These are phyloP conservation scores for Diaporthe aspalathi DNA, from an alignment of 2,329 filamentous ascomycete genomes.

Conservation along the genomic window DNA sequence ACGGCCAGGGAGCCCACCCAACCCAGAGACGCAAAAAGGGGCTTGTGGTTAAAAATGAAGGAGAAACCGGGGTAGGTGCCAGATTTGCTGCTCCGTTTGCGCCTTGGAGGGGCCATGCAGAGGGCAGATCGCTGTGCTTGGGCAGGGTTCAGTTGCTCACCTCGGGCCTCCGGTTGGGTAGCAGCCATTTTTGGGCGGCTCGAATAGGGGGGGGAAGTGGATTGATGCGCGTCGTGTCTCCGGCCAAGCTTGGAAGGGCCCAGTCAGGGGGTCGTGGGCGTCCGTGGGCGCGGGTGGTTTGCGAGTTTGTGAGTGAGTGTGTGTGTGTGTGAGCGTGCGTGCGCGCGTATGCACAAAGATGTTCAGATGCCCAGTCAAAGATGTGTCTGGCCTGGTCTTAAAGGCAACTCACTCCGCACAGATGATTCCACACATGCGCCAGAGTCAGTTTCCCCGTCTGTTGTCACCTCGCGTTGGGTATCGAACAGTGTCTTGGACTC, in stretches of 20 bases:
- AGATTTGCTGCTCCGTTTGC: conserved; percentile 26
- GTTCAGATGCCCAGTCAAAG: conserved; percentile 32
- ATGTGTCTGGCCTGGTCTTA: conserved; percentile 26
- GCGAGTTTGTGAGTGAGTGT: too few relatives aligned
- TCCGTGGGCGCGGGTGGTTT: not conserved
- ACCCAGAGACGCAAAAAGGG: conserved; percentile 21
- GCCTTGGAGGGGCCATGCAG: conserved; percentile 4
- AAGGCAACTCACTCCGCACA: conserved; percentile 22
- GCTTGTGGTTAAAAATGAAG: conserved; percentile 10
- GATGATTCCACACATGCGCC: conserved; percentile 26
- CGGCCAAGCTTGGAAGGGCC: conserved; percentile 18
- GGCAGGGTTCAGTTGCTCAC: conserved; percentile 35
- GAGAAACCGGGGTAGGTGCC: conserved; percentile 20
- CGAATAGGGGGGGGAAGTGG: conserved; percentile 33
- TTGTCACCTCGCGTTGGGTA: conserved; percentile 24
- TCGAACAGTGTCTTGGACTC: conserved; percentile 34
- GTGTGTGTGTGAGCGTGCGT: not conserved
- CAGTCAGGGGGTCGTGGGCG: conserved; percentile 34
- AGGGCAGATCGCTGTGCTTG: conserved; percentile 32
- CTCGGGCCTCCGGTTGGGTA: conserved; percentile 37
- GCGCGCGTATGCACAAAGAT: conserved; percentile 25
- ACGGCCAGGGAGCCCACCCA: conserved; percentile 30
- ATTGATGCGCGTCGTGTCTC: conserved; percentile 34
- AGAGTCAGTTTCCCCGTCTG: conserved; percentile 26
- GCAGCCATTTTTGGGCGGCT: conserved; percentile 35